Percentiles rank a stretch among this genome's conserved stretches.
Conservation (phyloP, 345 rosid genomes). For the Alliaria petiolata region DNA sequence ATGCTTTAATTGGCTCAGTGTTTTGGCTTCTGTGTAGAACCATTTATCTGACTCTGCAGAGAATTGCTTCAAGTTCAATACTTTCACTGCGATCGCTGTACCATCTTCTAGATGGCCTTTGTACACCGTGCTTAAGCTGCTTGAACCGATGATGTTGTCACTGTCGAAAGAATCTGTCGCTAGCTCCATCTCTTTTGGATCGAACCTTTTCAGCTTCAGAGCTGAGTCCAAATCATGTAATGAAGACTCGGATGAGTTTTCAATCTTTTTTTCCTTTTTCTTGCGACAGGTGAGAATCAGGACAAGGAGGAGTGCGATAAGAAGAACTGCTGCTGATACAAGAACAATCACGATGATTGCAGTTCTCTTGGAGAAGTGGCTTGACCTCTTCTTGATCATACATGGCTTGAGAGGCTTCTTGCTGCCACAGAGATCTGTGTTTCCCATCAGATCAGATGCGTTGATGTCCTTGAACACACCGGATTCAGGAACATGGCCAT, state of each 20-base stretch:
- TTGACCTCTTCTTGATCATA: conserved; percentile 35
- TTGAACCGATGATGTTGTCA: conserved; percentile 57
- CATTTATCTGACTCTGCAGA: conserved; percentile 60
- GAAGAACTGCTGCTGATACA: conserved; percentile 40
- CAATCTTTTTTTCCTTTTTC: conserved; percentile 24
- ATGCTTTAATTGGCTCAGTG: conserved; percentile 66
- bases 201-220: conserved; percentile 55
- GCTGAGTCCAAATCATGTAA: conserved; percentile 46
- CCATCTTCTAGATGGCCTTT: conserved; percentile 64
- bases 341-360: conserved; percentile 39
- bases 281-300: conserved; percentile 25
- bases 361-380: conserved; percentile 42
- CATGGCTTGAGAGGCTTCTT: conserved; percentile 43
- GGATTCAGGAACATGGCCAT: conserved; percentile 62
- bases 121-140: conserved; percentile 85
- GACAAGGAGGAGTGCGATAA: conserved; percentile 33
- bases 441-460: conserved; percentile 51
- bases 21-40: conserved; percentile 74
- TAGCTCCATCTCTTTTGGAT: conserved; percentile 44
- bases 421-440: conserved; percentile 67
- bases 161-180: conserved; percentile 60
- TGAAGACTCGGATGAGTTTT: conserved; percentile 31
- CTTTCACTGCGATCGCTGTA: conserved; percentile 64
- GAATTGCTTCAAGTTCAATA: conserved; percentile 63
- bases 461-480: conserved; percentile 59